Conservation (phyloP, 257 asterid genomes). For the Nicotiana knightiana region DNA sequence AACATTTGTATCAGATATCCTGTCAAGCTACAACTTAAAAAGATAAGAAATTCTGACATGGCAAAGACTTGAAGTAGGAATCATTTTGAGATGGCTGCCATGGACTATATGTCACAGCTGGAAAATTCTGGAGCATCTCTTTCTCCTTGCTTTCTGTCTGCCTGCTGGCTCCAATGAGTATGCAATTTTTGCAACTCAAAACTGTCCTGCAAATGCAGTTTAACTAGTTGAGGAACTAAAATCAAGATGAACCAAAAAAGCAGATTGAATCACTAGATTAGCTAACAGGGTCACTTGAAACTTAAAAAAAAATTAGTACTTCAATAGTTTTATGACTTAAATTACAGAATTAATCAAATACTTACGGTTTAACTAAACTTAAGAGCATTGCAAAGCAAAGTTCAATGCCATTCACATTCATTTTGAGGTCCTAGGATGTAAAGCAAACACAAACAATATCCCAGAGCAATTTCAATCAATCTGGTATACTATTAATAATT, state of each 20-base stretch:
- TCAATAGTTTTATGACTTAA: not conserved
- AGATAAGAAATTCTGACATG: not conserved
- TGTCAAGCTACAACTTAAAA: not conserved
- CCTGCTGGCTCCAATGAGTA: not conserved
- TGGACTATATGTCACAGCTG: not conserved
- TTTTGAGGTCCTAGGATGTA: too few relatives aligned
- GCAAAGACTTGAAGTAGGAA: not conserved
- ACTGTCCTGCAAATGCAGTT: not conserved
- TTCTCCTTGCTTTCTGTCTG: not conserved
- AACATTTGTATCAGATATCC: not conserved
- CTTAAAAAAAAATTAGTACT: not conserved
- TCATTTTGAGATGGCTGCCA: not conserved
- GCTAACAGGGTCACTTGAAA: not conserved
- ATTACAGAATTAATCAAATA: not conserved
- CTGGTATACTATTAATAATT: not conserved
- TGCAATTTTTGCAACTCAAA: not conserved
- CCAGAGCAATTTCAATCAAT: not conserved
- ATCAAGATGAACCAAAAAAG: not conserved
- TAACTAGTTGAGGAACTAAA: not conserved
- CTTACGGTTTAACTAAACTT: not conserved
- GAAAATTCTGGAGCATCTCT: slow-evolving; percentile 8
- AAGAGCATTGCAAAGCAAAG: not conserved
- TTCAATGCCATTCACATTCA: not conserved
- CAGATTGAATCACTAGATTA: not conserved
- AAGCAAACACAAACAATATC: too few relatives aligned